Percentiles rank a stretch among this genome's conserved stretches.
These are phyloP conservation scores for Tothia fuscella DNA, from an alignment of 2,329 filamentous ascomycete species.

Conservation along the genomic window DNA sequence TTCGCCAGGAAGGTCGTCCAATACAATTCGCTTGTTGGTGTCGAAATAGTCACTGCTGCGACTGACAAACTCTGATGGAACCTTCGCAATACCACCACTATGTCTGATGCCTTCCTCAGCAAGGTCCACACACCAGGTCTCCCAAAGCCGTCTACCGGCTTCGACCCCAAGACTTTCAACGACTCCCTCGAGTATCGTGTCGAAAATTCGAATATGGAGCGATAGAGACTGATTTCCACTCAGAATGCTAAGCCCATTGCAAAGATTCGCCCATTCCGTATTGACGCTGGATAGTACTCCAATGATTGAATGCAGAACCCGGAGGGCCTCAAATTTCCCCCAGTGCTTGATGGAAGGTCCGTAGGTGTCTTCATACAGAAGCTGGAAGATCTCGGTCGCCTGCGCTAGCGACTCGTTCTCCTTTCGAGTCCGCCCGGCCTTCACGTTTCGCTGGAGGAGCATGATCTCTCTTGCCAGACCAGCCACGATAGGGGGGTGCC, in stretches of 20 bases:
- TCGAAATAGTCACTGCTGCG: neutral
- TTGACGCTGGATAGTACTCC: conserved; percentile 9
- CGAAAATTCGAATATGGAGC: conserved; percentile 34
- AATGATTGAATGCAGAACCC: neutral
- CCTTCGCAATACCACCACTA: conserved; percentile 13
- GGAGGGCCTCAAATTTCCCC: neutral
- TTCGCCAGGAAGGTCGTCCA: neutral
- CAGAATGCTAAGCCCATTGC: neutral
- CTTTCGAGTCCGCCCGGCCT: neutral
- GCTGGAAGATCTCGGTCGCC: neutral
- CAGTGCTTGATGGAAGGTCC: neutral
- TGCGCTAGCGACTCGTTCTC: neutral
- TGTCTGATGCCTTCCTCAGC: neutral
- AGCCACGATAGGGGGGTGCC: neutral
- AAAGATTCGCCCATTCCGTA: conserved; percentile 11
- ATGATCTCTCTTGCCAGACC: conserved; percentile 10
- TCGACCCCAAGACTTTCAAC: conserved; percentile 36
- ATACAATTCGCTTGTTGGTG: neutral
- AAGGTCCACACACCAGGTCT: conserved; percentile 31
- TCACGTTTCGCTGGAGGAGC: conserved; percentile 9
- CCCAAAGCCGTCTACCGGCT: conserved; percentile 36
- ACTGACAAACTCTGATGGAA: conserved; percentile 9
- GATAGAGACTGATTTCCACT: conserved; percentile 11
- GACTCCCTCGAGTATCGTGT: conserved; percentile 42
- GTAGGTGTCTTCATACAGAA: neutral